Conservation (phyloP, 345 rosid genomes). For the Rhizophora apiculata region DNA sequence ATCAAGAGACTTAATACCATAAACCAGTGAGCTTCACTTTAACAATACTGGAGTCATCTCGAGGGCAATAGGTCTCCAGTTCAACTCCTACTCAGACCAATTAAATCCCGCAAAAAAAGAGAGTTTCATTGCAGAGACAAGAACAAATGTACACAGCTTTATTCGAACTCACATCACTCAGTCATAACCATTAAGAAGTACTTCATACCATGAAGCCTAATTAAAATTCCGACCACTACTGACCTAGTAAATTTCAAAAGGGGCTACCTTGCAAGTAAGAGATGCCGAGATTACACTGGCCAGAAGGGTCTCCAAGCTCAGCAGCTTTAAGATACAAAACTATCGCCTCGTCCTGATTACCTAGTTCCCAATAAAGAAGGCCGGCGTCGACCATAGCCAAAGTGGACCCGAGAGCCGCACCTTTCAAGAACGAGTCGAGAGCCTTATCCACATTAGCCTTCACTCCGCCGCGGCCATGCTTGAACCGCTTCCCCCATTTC, state of each 20-base stretch:
- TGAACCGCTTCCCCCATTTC: conserved; percentile 73
- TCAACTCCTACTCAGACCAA: too few relatives aligned
- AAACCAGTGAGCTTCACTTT: background rate
- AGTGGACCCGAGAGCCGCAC: conserved; percentile 79
- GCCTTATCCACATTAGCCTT: conserved; percentile 64
- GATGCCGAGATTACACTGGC: conserved; percentile 79
- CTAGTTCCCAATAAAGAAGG: conserved; percentile 79
- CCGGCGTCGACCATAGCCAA: conserved; percentile 99
- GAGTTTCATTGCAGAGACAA: too few relatives aligned
- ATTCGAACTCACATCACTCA: too few relatives aligned
- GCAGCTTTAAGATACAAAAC: conserved; percentile 67
- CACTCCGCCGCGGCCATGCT: conserved; percentile 82
- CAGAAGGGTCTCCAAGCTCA: conserved; percentile 67
- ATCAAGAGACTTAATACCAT: background rate
- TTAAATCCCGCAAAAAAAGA: too few relatives aligned
- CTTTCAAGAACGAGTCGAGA: conserved; percentile 71
- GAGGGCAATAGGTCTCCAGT: too few relatives aligned
- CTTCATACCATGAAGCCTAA: too few relatives aligned
- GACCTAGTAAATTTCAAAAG: too few relatives aligned
- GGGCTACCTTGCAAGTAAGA: conserved; percentile 67
- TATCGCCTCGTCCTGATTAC: conserved; percentile 52
- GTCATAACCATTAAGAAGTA: too few relatives aligned
- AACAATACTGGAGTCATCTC: too few relatives aligned
- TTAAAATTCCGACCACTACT: too few relatives aligned
- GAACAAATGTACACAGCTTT: too few relatives aligned